Evolutionary conservation across 2,329 filamentous ascomycete genomes (phyloP).

Genomic region (Xylariales sp.): DNA sequence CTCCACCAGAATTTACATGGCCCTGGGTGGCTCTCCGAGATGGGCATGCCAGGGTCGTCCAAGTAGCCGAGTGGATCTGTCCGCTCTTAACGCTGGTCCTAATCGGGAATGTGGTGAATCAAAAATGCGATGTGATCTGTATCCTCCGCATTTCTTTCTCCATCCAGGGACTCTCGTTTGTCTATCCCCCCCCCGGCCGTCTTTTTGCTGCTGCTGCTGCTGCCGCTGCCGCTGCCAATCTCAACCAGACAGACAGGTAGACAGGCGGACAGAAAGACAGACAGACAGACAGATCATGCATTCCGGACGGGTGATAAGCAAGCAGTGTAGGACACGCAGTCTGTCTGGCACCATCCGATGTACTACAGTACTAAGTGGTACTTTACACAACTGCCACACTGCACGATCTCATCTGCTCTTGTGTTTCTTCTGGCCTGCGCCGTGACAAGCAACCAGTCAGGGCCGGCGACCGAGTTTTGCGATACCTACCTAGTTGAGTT

Average conservation of each 20-base stretch:
- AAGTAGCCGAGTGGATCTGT: conserved; percentile 45
- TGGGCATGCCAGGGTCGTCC: conserved; percentile 45
- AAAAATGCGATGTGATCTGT: conserved; percentile 43
- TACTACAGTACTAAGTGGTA: conserved; percentile 26
- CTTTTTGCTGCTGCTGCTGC: not conserved
- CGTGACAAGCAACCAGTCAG: conserved; percentile 21
- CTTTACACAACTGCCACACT: conserved; percentile 36
- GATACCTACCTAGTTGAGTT: conserved; percentile 35
- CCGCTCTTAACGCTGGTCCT: conserved; percentile 47
- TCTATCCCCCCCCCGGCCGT: conserved; percentile 25
- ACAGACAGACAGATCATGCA: conserved; percentile 33
- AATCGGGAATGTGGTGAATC: conserved; percentile 51
- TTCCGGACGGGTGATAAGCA: conserved; percentile 37
- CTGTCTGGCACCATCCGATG: conserved; percentile 37
- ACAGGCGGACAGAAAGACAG: not conserved
- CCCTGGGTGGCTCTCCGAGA: conserved; percentile 41
- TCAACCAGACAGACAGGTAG: conserved; percentile 19
- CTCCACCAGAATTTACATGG: conserved; percentile 42
- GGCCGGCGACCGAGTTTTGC: conserved; percentile 35
- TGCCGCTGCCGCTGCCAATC: conserved; percentile 18
- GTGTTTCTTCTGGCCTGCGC: conserved; percentile 21
- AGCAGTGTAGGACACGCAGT: conserved; percentile 26
- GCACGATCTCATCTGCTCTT: conserved; percentile 38
- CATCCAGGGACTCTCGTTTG: conserved; percentile 38
- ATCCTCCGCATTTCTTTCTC: conserved; percentile 43